Conservation (phyloP, 176 grass and related monocot genomes). For the Lolium rigidum region DNA sequence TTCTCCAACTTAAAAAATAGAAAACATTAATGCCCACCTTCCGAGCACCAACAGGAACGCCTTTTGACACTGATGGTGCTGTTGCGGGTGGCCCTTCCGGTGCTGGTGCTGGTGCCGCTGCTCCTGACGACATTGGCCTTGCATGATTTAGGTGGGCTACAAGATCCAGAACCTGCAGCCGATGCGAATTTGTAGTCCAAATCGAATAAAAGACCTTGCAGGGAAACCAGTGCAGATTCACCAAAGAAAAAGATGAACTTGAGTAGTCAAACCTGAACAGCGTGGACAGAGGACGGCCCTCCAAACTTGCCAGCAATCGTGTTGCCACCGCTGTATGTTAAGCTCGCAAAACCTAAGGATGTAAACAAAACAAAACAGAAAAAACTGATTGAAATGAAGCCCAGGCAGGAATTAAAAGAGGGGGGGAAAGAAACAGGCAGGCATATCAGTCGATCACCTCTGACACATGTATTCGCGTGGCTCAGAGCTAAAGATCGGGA, state of each 20-base stretch:
- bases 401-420: background rate
- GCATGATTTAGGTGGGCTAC: slow-evolving; percentile 39
- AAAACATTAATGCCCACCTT: slow-evolving; percentile 51
- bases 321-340: slow-evolving; percentile 24
- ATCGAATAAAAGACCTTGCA: background rate
- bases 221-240: slow-evolving; percentile 9
- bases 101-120: slow-evolving; percentile 32
- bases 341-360: slow-evolving; percentile 52
- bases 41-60: slow-evolving; percentile 35
- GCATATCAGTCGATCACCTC: slow-evolving; percentile 43
- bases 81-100: background rate
- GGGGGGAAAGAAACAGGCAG: background rate
- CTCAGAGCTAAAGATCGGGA: slow-evolving; percentile 27
- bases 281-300: slow-evolving; percentile 25
- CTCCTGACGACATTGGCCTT: slow-evolving; percentile 63
- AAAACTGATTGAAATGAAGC: slow-evolving; percentile 17
- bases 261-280: slow-evolving; percentile 52
- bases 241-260: slow-evolving; percentile 24
- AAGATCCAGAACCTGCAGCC: slow-evolving; percentile 58
- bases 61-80: slow-evolving; percentile 30
- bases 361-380: background rate
- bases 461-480: slow-evolving; percentile 6
- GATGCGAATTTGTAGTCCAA: slow-evolving; percentile 10
- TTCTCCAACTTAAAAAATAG: background rate
- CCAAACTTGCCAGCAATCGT: slow-evolving; percentile 37